phyloP scores from a whole-genome alignment of 345 rosid species.

The Rhodamnia rubescens region DNA sequence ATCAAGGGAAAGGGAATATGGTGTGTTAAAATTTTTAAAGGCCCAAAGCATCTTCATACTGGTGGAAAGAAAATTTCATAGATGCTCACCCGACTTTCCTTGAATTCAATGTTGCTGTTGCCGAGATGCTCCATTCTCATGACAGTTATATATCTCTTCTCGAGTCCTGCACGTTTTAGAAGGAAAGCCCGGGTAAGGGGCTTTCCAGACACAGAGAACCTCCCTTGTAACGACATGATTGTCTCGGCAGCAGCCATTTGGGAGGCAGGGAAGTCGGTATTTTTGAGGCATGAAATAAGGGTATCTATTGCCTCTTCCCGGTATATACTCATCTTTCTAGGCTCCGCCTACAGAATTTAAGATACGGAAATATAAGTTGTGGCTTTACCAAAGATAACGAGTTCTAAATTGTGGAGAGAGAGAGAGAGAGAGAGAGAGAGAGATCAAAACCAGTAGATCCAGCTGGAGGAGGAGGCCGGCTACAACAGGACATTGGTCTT shows the following conservation, averaged over 20 bases:
- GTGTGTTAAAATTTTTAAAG: not conserved
- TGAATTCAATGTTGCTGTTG: constrained; percentile 20
- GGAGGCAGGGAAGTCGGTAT: constrained; percentile 33
- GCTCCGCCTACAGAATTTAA: constrained; percentile 38
- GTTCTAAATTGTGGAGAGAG: not conserved
- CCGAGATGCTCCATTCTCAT: constrained; percentile 25
- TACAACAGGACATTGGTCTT: constrained; percentile 36
- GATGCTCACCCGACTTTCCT: constrained; percentile 37
- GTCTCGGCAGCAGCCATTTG: constrained; percentile 55
- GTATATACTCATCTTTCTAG: constrained; percentile 66
- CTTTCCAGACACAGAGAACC: constrained; percentile 50
- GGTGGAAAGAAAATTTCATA: not conserved
- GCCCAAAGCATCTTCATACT: not conserved
- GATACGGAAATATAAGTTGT: not conserved
- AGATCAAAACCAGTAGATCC: constrained; percentile 51
- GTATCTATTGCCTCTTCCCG: constrained; percentile 68
- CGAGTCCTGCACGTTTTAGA: constrained; percentile 47
- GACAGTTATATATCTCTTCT: constrained; percentile 31
- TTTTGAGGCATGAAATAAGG: constrained; percentile 46
- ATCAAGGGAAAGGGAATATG: not conserved
- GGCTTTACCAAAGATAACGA: not conserved
- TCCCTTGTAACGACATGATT: constrained; percentile 42
- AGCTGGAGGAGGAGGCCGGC: constrained; percentile 64
- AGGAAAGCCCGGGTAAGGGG: constrained; percentile 38
- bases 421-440: not conserved